Base-by-base conservation (phyloP, 768 basidiomycete genomes). In the Agrocybe pediades region DNA sequence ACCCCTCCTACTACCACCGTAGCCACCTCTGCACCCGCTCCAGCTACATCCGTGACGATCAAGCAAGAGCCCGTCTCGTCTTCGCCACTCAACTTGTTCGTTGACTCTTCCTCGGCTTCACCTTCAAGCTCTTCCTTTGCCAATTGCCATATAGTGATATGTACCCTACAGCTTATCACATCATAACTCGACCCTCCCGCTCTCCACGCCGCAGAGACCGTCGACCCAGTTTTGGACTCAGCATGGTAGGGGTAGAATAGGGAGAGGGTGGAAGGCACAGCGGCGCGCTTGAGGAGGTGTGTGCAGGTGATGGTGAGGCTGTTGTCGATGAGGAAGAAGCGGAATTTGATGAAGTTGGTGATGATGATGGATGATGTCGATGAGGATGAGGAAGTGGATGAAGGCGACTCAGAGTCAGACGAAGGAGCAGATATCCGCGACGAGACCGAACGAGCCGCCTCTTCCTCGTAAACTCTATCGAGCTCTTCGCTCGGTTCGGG, bases 181-280 rank as follows among this genome's bases (percentile, higher is more conserved):
- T n/a, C n/a, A n/a, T n/a, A n/a, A 71, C 57, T 45, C 69, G 60
- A 6, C 76, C 77, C 61, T 92, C 90, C 54, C 84, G 83, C 11
- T 90, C 65, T 4, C 88, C 90, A 30, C 87, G 81, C 82, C 27
- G 73, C 68, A 23, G 71, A 72, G 24, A 79, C 73, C 21, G 69
- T 72, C 26, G 71, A 54, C 11, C 57, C 55, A 1, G 51, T 59
- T 8, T 79, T 72, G 23, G 88, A 68, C 9, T 66, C 68, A n/a
- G n/a, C n/a, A n/a, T n/a, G n/a, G n/a, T n/a, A n/a, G n/a, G n/a
- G n/a, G n/a, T n/a, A n/a, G 44, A 87, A 80, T 11, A 72, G 49
- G 8, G 68, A 58, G 16, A 82, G 60, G 46, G 90, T 77, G 20
- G 62, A 61, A 11, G 84, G 82, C 2, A 90, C 74, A 25, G 77